Evolutionary conservation across 345 rosid genomes (phyloP), one percentile per base, ranked within the genome.

Genomic region (Euclidium syriacum): DNA sequence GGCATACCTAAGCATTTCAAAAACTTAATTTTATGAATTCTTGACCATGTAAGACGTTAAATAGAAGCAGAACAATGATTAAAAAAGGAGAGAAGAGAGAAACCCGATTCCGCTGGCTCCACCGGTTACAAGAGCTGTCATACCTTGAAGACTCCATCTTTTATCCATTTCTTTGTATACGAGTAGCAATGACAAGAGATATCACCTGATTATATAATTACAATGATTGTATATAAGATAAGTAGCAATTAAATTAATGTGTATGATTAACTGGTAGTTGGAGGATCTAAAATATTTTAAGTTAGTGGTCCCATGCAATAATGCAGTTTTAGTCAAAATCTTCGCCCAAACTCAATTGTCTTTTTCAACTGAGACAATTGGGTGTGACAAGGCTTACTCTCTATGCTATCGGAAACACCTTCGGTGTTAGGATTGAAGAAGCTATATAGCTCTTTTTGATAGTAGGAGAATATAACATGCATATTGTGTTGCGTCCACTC

Each of bases 71-170:
- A 35, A 27, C 7, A n/a, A 27, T 12, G 7, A 2, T 15, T 35
- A 3, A 44, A n/a, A n/a, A n/a, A n/a, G 32, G 16, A 50, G 8
- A 14, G 33, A 40, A 36, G 3, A 39, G 14, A 56, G 27, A 62
- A 52, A 70, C 74, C 74, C 74, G 10, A 69, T 69, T 42, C 73
- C 73, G 6, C 54, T 61, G 27, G 68, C 61, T 52, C 50, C 74
- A 23, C 74, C 74, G 15, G 74, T 70, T 0, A 70, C 68, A 25
- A 70, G 74, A 70, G 55, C 74, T 33, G 35, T 70, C 68, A 53
- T 70, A 32, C 68, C 74, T 25, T 52, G 48, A 18, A 70, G 67
- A 70, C 54, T 51, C 67, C 73, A 69, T 40, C 73, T 61, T 9
- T 52, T 61, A 36, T 61, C 76, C 70, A 65, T 65, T 32, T 0